phyloP scores from a whole-genome alignment of 345 rosid species.

The Rhodomyrtus tomentosa region DNA sequence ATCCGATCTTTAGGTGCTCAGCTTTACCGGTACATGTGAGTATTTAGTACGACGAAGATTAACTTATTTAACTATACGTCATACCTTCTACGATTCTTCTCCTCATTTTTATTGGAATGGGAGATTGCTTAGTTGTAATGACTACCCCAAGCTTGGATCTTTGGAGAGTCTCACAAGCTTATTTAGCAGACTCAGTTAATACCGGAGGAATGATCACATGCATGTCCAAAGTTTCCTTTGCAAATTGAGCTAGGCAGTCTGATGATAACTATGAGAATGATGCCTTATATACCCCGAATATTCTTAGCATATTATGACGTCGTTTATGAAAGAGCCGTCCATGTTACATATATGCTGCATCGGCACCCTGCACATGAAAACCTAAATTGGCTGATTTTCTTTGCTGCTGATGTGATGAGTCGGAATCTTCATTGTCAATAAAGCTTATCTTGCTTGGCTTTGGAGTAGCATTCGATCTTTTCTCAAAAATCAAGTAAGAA shows the following conservation, averaged over 20 bases:
- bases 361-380: not conserved
- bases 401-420: not conserved
- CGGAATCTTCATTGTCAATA: not conserved
- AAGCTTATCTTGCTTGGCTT: not conserved
- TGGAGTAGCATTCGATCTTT: not conserved
- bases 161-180: not conserved
- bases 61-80: not conserved
- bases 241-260: not conserved
- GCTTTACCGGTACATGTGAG: not conserved
- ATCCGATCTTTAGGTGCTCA: fast-evolving
- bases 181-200: not conserved
- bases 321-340: not conserved
- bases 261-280: not conserved
- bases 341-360: not conserved
- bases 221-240: not conserved
- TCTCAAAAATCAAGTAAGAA: not conserved
- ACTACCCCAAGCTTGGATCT: not conserved
- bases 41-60: not conserved
- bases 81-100: not conserved
- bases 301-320: not conserved
- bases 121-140: not conserved
- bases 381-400: not conserved
- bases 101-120: not conserved
- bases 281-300: not conserved
- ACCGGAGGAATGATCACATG: not conserved